Conservation (phyloP, 805 yeast species). For the Schwanniomyces polymorphus region DNA sequence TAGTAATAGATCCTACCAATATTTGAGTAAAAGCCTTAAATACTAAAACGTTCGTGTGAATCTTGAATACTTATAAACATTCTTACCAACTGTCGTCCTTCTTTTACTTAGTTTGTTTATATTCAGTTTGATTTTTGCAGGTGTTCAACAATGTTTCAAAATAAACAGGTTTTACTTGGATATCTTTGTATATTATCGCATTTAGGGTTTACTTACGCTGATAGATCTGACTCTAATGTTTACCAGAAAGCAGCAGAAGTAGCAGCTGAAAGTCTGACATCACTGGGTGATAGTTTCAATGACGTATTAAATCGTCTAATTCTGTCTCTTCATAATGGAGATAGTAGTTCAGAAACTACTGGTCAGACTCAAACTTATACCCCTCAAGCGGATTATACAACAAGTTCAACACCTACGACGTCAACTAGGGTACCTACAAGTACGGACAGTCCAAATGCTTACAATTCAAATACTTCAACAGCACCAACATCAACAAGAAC, state of each 20-base stretch:
- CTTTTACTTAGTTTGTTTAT: not conserved
- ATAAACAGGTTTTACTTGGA: not conserved
- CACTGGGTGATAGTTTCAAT: not conserved
- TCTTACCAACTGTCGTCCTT: not conserved
- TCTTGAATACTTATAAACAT: not conserved
- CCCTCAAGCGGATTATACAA: not conserved
- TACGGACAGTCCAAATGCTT: not conserved
- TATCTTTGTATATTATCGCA: not conserved
- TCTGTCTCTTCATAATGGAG: not conserved
- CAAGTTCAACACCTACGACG: slow-evolving; percentile 2
- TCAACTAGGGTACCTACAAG: not conserved
- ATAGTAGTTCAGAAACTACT: not conserved
- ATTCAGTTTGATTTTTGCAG: not conserved
- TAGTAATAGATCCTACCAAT: not conserved
- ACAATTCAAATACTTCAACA: not conserved
- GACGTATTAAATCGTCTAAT: not conserved
- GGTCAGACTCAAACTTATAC: not conserved
- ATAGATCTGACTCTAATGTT: not conserved
- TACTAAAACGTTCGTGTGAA: not conserved
- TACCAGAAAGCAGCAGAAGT: not conserved
- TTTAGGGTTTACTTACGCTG: not conserved
- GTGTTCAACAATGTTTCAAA: not conserved
- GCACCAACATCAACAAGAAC: not conserved
- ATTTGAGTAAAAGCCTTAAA: not conserved
- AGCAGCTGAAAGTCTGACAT: not conserved